Evolutionary conservation across 2,329 filamentous ascomycete genomes (phyloP).

Genomic region (Colletotrichum musae): DNA sequence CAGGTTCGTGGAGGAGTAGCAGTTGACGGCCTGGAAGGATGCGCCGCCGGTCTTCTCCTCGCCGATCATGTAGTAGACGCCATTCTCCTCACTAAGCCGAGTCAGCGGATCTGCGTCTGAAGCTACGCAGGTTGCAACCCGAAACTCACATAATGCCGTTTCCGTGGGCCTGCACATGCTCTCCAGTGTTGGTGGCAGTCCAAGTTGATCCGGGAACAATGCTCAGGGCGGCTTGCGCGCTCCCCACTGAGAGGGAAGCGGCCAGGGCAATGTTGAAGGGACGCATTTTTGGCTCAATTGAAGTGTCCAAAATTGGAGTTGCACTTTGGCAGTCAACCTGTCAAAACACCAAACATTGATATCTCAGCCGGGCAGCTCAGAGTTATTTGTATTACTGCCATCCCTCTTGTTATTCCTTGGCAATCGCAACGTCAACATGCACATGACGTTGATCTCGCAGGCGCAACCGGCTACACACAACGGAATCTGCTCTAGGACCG

Average conservation of each 20-base stretch:
- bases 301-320: not conserved
- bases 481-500: not conserved
- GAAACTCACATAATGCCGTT: constrained; percentile 67
- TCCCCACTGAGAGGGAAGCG: constrained; percentile 20
- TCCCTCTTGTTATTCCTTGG: not conserved
- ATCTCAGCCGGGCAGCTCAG: not conserved
- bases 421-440: not conserved
- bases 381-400: constrained; percentile 8
- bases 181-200: constrained; percentile 62
- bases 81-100: constrained; percentile 57
- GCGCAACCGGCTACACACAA: not conserved
- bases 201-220: constrained; percentile 62
- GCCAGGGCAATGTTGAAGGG: constrained; percentile 3
- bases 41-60: constrained; percentile 78
- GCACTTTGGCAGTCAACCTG: not conserved
- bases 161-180: constrained; percentile 77
- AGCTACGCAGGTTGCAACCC: not conserved
- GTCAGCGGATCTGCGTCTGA: not conserved
- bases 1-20: constrained; percentile 74
- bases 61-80: constrained; percentile 77
- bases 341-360: not conserved
- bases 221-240: constrained; percentile 46
- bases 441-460: constrained; percentile 4
- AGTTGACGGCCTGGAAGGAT: constrained; percentile 76
- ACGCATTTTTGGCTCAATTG: constrained; percentile 21